phyloP scores from a whole-genome alignment of 371 early-diverging fungal species.

The Mucor saturninus region DNA sequence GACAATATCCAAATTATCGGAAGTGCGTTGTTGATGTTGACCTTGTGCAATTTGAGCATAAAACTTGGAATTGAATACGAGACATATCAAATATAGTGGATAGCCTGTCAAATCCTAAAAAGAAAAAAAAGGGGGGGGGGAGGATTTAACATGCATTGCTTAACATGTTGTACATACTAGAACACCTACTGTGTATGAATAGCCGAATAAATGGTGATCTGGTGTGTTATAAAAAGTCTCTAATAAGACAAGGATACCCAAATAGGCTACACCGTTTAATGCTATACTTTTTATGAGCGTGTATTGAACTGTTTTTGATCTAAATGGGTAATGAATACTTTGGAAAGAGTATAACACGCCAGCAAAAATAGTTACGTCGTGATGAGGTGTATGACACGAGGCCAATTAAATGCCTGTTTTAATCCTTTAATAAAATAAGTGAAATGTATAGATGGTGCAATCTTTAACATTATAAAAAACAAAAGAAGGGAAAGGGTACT shows the following conservation, averaged over 20 bases:
- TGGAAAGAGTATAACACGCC: too few relatives aligned
- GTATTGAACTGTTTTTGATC: slow-evolving; percentile 43
- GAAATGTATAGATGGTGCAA: slow-evolving; percentile 17
- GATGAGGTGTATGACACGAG: slow-evolving; percentile 31
- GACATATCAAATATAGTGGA: slow-evolving; percentile 51
- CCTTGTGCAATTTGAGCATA: slow-evolving; percentile 46
- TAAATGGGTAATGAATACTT: slow-evolving; percentile 11
- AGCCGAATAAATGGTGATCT: slow-evolving; percentile 44
- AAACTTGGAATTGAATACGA: slow-evolving; percentile 42
- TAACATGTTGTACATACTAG: neutral
- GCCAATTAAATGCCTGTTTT: slow-evolving; percentile 43
- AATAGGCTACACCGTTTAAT: slow-evolving; percentile 43
- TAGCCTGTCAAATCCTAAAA: slow-evolving; percentile 52
- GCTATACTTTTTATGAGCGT: slow-evolving; percentile 41
- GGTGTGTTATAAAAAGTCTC: slow-evolving; percentile 46
- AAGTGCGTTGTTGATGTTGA: slow-evolving; percentile 11
- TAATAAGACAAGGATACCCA: slow-evolving; percentile 43
- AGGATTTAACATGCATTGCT: too few relatives aligned
- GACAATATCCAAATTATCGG: slow-evolving; percentile 12
- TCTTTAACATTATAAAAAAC: neutral
- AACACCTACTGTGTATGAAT: slow-evolving; percentile 43
- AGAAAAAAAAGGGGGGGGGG: too few relatives aligned
- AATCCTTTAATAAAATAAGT: slow-evolving; percentile 38
- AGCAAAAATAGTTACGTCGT: slow-evolving; percentile 29
- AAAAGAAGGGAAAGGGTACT: neutral